A percentile compares a stretch with the other conserved stretches of the same genome.
Conservation (phyloP, 2,329 filamentous ascomycete genomes). For the Ophiosphaerella narmari region DNA sequence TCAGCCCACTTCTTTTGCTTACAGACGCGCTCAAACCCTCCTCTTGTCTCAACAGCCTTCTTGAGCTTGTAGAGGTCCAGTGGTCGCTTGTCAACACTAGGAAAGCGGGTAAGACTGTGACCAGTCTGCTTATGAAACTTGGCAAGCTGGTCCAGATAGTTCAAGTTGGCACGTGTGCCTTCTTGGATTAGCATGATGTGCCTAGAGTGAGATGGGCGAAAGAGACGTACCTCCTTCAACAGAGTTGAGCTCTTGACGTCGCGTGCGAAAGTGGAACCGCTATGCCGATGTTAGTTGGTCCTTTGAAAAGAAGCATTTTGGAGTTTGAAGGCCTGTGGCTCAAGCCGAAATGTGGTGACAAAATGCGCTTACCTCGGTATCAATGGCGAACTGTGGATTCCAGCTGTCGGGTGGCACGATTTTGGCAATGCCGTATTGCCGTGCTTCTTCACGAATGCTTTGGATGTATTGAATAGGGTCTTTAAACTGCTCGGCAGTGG, state of each 20-base stretch:
- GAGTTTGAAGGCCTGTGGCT: neutral
- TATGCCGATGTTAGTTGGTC: constrained; percentile 50
- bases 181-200: constrained; percentile 5
- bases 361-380: constrained; percentile 77
- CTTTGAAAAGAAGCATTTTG: neutral
- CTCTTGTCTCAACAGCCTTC: constrained; percentile 92
- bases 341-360: neutral
- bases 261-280: constrained; percentile 96
- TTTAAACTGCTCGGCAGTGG: constrained; percentile 91
- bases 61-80: constrained; percentile 94
- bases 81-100: constrained; percentile 96
- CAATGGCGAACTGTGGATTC: constrained; percentile 94
- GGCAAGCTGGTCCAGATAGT: constrained; percentile 90
- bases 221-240: constrained; percentile 86
- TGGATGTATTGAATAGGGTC: constrained; percentile 93
- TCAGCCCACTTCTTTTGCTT: constrained; percentile 99
- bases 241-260: constrained; percentile 95
- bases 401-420: constrained; percentile 91
- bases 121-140: constrained; percentile 98
- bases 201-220: neutral
- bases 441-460: constrained; percentile 86
- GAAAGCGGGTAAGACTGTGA: constrained; percentile 88
- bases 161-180: constrained; percentile 94
- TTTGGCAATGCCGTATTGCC: constrained; percentile 90
- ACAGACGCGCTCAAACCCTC: constrained; percentile 95